Conservation (phyloP, 345 rosid genomes). For the Acer campestre region DNA sequence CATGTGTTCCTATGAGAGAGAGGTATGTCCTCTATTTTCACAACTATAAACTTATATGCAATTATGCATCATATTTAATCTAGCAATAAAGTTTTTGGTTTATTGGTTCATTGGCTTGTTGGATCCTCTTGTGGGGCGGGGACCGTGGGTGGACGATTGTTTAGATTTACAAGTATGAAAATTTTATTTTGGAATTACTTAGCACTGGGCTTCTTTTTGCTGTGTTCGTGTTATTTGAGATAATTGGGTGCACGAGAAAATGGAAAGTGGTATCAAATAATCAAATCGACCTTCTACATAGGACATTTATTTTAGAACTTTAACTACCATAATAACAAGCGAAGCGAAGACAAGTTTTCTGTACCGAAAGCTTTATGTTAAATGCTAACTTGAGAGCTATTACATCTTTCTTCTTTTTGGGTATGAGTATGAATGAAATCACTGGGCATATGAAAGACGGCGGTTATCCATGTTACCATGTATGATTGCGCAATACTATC, state of each 20-base stretch:
- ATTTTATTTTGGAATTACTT: background rate
- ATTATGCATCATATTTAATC: background rate
- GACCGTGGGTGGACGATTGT: background rate
- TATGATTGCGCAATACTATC: background rate
- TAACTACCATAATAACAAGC: background rate
- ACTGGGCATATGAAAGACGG: background rate
- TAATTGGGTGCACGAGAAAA: background rate
- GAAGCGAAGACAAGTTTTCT: background rate
- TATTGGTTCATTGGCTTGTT: background rate
- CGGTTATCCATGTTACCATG: background rate
- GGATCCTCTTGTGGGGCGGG: background rate
- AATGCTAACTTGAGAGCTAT: background rate
- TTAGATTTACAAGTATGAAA: background rate
- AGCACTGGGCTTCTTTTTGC: background rate
- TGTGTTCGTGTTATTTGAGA: background rate
- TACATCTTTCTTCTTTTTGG: background rate
- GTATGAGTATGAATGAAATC: background rate
- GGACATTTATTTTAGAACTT: background rate
- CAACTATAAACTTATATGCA: background rate
- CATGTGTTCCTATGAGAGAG: conserved; percentile 99
- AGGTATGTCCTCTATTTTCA: conserved; percentile 47
- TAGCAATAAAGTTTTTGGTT: background rate
- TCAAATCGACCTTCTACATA: background rate
- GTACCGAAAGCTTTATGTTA: background rate
- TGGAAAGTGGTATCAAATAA: background rate